Percentiles rank a stretch among this genome's conserved stretches.
These are phyloP conservation scores for Globisporangium echinulatum DNA, from an alignment of 352 stramenopile genomes.

Conservation along the genomic window DNA sequence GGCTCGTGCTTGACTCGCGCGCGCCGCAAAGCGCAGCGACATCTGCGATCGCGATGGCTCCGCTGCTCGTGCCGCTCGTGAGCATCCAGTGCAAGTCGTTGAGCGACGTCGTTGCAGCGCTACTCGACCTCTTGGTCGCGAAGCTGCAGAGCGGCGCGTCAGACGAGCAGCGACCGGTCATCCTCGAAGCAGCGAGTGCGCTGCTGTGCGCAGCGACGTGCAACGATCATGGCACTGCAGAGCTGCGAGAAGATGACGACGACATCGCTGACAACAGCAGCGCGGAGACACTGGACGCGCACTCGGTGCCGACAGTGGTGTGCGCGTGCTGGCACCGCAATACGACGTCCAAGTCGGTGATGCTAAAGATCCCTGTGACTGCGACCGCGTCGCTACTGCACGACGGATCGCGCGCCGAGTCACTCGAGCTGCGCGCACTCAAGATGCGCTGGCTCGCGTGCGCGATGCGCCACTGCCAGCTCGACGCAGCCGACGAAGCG, in stretches of 20 bases:
- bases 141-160: conserved; percentile 29
- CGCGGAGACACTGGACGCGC: not conserved
- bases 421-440: conserved; percentile 15
- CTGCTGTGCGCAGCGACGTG: conserved; percentile 26
- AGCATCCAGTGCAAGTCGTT: conserved; percentile 22
- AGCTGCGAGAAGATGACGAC: not conserved
- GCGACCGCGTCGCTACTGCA: conserved; percentile 20
- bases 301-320: not conserved
- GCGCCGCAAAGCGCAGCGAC: conserved; percentile 18
- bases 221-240: not conserved
- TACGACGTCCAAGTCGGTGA: not conserved
- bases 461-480: conserved; percentile 35
- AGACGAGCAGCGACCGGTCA: conserved; percentile 15
- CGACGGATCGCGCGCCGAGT: not conserved
- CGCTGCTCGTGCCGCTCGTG: conserved; percentile 37
- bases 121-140: conserved; percentile 32
- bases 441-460: conserved; percentile 25
- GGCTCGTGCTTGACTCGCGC: conserved; percentile 25
- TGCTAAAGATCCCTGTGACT: conserved; percentile 20
- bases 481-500: conserved; percentile 19
- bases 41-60: conserved; percentile 29
- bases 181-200: conserved; percentile 26
- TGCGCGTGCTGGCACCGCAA: conserved; percentile 8
- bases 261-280: not conserved
- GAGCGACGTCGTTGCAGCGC: conserved; percentile 28